A percentile compares a stretch with the other conserved stretches of the same genome.
phyloP scores from a whole-genome alignment of 495 filamentous ascomycete species.

The Friedmanniomyces endolithicus region DNA sequence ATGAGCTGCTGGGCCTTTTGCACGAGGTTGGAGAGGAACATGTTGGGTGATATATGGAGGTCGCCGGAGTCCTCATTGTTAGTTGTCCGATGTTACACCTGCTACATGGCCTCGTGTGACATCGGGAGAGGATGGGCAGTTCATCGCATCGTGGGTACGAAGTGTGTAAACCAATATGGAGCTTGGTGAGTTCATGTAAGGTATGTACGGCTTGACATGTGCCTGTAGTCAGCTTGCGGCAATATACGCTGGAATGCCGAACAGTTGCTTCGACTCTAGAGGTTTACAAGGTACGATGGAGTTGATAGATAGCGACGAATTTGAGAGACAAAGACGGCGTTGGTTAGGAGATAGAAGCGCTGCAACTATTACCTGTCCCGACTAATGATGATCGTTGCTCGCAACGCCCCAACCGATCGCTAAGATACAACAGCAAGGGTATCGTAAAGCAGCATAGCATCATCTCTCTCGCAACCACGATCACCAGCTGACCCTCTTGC shows the following conservation, averaged over 20 bases:
- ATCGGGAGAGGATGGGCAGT: not conserved
- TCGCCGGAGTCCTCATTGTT: not conserved
- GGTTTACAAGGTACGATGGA: no score
- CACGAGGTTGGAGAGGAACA: constrained; percentile 77
- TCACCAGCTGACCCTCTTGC: no score
- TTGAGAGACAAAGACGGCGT: no score
- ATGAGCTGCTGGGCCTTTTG: constrained; percentile 93
- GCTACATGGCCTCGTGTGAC: not conserved
- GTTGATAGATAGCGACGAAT: no score
- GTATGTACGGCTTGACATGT: no score
- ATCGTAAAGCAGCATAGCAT: not conserved
- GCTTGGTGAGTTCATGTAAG: no score
- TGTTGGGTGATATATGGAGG: constrained; percentile 28
- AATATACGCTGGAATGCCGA: not conserved
- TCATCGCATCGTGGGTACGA: not conserved
- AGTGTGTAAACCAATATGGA: not conserved
- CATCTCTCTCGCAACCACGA: no score
- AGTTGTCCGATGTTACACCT: not conserved
- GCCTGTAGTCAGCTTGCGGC: not conserved
- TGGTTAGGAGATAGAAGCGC: no score
- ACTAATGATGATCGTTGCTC: no score
- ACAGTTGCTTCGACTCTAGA: not conserved
- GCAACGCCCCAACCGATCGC: not conserved
- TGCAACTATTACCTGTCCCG: no score
- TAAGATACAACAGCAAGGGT: not conserved